Percentiles rank a stretch among this genome's conserved stretches.
phyloP scores from a whole-genome alignment of 1,139 yeast genomes.

The Arxiozyma slooffiae region DNA sequence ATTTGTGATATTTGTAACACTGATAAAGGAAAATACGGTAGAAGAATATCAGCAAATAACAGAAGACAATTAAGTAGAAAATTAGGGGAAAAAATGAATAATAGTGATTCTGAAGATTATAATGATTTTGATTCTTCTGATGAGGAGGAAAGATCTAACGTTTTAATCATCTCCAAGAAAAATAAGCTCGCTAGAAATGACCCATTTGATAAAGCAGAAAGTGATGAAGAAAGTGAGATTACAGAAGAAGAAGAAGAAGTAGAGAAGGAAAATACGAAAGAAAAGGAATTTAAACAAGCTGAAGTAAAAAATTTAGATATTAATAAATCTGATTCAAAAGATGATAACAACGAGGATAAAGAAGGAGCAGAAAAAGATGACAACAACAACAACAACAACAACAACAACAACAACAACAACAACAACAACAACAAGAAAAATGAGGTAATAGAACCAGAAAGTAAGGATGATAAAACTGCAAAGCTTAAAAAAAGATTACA shows the following conservation, averaged over 20 bases:
- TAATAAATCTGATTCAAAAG: conserved; percentile 9
- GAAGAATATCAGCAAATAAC: neutral
- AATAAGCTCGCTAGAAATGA: conserved; percentile 7
- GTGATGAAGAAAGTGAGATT: conserved; percentile 9
- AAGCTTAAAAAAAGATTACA: conserved; percentile 12
- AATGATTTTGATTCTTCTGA: conserved; percentile 24
- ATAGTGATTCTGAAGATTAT: conserved; percentile 2
- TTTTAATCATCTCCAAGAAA: conserved; percentile 21
- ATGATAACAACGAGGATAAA: neutral
- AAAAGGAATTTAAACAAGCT: conserved; percentile 5
- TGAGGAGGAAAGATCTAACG: conserved; percentile 13
- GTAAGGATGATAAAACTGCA: conserved; percentile 9
- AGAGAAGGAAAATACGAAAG: neutral
- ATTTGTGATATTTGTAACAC: neutral
- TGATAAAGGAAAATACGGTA: neutral
- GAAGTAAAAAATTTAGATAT: conserved; percentile 1
- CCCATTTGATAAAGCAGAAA: conserved; percentile 6
- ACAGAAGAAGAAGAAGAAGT: conserved; percentile 9
- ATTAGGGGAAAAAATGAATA: conserved; percentile 1
- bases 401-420: too few species aligned
- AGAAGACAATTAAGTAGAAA: neutral
- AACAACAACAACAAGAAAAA: too few species aligned
- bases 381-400: too few species aligned
- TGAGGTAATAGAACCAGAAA: neutral
- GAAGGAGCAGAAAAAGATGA: conserved; percentile 1